phyloP scores from a whole-genome alignment of 768 basidiomycete species.

The Gymnopilus junonius region DNA sequence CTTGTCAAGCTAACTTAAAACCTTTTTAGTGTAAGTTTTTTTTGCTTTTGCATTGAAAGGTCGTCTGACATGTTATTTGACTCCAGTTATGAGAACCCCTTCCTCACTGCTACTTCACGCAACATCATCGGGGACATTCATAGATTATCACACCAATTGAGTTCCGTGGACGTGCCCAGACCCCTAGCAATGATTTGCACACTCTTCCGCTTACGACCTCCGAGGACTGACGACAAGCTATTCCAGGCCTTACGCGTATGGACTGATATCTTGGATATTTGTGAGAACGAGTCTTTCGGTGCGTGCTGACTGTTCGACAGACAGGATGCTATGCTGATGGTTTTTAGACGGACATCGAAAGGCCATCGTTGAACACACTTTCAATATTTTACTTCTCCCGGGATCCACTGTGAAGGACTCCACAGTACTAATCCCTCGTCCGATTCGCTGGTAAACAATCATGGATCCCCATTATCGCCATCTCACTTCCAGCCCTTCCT shows the following conservation, averaged over 20 bases:
- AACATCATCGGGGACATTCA: constrained; percentile 75
- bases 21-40: constrained; percentile 45
- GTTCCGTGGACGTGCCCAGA: constrained; percentile 67
- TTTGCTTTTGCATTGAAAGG: background rate
- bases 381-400: constrained; percentile 77
- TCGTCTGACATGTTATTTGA: constrained; percentile 18
- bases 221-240: constrained; percentile 44
- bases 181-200: constrained; percentile 64
- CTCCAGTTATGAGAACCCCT: constrained; percentile 77
- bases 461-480: constrained; percentile 32
- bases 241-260: constrained; percentile 72
- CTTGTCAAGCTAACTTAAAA: constrained; percentile 20
- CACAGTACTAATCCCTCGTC: constrained; percentile 36
- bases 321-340: background rate
- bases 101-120: constrained; percentile 76
- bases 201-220: constrained; percentile 51
- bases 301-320: constrained; percentile 13
- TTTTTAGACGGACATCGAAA: constrained; percentile 70
- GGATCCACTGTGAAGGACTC: constrained; percentile 57
- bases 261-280: constrained; percentile 76
- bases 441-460: constrained; percentile 42
- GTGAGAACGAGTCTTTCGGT: constrained; percentile 84
- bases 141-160: constrained; percentile 59
- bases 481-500: constrained; percentile 35
- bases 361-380: constrained; percentile 78